Evolutionary conservation across 176 grass and related monocot genomes (phyloP), one percentile per base, ranked within the genome.

Genomic region (Ensete glaucum): DNA sequence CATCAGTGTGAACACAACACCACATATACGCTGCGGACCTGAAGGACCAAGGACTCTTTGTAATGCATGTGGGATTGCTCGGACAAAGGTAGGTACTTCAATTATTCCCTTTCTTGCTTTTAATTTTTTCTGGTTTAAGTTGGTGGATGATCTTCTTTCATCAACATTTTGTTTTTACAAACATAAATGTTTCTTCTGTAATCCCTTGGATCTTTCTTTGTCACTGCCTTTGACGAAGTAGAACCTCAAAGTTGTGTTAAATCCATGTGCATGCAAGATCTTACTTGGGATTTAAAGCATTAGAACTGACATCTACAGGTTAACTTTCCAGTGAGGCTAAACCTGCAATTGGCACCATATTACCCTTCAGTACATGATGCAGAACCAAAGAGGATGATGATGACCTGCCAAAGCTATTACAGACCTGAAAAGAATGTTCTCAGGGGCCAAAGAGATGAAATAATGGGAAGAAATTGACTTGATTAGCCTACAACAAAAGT

Each of bases 21-120:
- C 67, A 11, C 67, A 70, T 70, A 70, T 70, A 43, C 67, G 67
- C 16, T 43, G 67, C 12, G 67, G 67, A 11, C 67, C 67, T 70
- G 67, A 70, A 16, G 67, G 43, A 50, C 67, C 43, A 11, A 70
- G 67, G 67, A 70, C 67, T 50, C 67, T 70, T n/a, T 70, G 43
- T 70, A 70, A 70, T 70, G 67, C 67, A 70, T 70, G 67, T 50
- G 67, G 67, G 2, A 70, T 70, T 70, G 43, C 67, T 70, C 50
- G 9, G 67, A 70, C 43, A 10, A 70, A 70, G 67, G 67, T 70
- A 70, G 21, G 63, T 5, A 20, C 17, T 50, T 70, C 12, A 43
- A 65, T 50, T 50, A 50, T 67, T 16, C 15, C 50, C 29, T 50
- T 70, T 70, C 34, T 50, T 70, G 9, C 67, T 70, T 70, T 50